Conservation (phyloP, 805 yeast genomes). For the Teunomyces pallodes region DNA sequence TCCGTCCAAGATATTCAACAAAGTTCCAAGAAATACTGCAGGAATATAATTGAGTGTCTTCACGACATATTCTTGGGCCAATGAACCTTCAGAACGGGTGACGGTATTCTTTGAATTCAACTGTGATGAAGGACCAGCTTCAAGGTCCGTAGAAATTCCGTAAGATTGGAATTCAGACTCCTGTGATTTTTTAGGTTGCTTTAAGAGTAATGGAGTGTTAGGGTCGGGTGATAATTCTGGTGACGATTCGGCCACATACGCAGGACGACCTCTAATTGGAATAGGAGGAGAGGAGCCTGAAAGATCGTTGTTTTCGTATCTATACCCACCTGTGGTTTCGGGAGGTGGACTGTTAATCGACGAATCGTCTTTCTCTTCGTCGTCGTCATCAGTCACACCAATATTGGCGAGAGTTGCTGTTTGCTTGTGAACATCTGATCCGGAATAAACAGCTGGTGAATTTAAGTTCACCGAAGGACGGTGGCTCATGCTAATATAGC, state of each 20-base stretch:
- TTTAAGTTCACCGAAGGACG: conserved; percentile 23
- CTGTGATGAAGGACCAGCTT: conserved; percentile 3
- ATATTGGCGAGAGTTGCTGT: conserved; percentile 56
- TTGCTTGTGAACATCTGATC: conserved; percentile 52
- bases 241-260: not conserved
- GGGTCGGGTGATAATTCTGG: conserved; percentile 6
- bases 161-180: not conserved
- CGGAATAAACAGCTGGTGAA: conserved; percentile 48
- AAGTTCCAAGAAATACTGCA: conserved; percentile 78
- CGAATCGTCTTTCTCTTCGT: conserved; percentile 3
- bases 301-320: conserved; percentile 2
- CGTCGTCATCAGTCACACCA: conserved; percentile 45
- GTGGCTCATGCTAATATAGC: conserved; percentile 35
- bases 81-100: not conserved
- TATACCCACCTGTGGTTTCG: conserved; percentile 5
- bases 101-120: not conserved
- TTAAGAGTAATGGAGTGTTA: conserved; percentile 13
- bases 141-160: conserved; percentile 8
- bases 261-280: conserved; percentile 6
- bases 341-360: not conserved
- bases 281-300: conserved; percentile 7
- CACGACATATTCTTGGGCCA: conserved; percentile 5
- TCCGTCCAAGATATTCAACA: conserved; percentile 88
- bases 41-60: conserved; percentile 59
- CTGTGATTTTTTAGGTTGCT: conserved; percentile 4